A percentile compares a stretch with the other conserved stretches of the same genome.
Conservation (phyloP, 2,329 filamentous ascomycete species). For the Paecilomyces dactylethromorphus region DNA sequence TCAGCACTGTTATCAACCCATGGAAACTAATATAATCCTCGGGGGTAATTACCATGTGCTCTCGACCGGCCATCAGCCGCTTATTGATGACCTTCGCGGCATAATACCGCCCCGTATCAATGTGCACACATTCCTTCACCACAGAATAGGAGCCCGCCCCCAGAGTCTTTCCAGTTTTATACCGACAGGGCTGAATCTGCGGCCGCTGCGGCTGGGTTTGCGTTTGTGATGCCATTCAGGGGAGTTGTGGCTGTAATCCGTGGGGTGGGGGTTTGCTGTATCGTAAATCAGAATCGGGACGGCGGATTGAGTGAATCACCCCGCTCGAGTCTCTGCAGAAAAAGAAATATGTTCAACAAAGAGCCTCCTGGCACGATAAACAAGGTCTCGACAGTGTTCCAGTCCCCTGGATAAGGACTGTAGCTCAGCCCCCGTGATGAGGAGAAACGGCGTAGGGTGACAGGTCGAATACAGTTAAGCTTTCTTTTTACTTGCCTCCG, state of each 20-base stretch:
- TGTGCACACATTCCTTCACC: conserved; percentile 98
- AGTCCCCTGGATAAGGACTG: not conserved
- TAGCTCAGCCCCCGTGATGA: not conserved
- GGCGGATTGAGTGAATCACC: not conserved
- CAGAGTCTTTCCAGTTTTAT: conserved; percentile 97
- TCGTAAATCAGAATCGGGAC: not conserved
- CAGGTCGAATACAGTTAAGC: not conserved
- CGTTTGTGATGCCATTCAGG: conserved; percentile 24
- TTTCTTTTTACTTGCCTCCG: not conserved
- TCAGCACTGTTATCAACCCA: conserved; percentile 3
- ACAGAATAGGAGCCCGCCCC: conserved; percentile 97
- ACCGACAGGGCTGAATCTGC: conserved; percentile 88
- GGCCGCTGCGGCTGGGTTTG: conserved; percentile 33
- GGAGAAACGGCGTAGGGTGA: not conserved
- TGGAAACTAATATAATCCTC: not conserved
- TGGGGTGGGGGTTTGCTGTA: not conserved
- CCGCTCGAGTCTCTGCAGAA: not conserved
- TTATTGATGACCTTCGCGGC: conserved; percentile 99
- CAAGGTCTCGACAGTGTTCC: not conserved
- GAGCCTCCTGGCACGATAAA: not conserved
- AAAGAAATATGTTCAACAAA: not conserved
- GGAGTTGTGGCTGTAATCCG: no score
- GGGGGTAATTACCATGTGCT: conserved; percentile 75
- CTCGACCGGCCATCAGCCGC: conserved; percentile 89
- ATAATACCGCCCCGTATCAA: conserved; percentile 96